A percentile compares a stretch with the other conserved stretches of the same genome.
phyloP scores from a whole-genome alignment of 2,329 filamentous ascomycete species.

The Cladosporium sp. region DNA sequence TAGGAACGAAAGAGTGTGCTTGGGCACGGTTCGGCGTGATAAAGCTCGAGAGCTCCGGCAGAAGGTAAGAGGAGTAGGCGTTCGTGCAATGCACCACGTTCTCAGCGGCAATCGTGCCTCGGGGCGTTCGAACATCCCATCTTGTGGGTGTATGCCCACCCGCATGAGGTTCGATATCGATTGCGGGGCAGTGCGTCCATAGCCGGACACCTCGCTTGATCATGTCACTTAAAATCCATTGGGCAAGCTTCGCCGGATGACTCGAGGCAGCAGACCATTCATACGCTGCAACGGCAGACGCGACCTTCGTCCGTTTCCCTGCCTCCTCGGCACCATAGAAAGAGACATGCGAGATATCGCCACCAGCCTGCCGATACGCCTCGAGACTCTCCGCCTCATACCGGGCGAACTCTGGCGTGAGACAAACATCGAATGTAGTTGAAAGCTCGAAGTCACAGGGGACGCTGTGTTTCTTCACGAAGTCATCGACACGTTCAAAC shows the following conservation, averaged over 20 bases:
- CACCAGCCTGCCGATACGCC: constrained; percentile 44
- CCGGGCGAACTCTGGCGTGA: constrained; percentile 49
- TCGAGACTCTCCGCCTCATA: constrained; percentile 45
- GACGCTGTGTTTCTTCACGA: constrained; percentile 44
- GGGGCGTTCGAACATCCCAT: constrained; percentile 40
- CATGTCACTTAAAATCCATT: constrained; percentile 46
- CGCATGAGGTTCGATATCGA: constrained; percentile 23
- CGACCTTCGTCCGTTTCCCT: constrained; percentile 39
- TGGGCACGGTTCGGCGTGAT: constrained; percentile 48
- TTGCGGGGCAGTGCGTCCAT: constrained; percentile 48
- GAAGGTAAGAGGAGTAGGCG: constrained; percentile 41
- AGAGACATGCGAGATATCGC: constrained; percentile 46
- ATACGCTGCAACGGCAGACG: constrained; percentile 47
- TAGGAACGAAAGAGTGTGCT: constrained; percentile 47
- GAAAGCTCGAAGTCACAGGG: constrained; percentile 50
- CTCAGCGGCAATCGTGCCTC: constrained; percentile 35
- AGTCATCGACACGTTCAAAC: constrained; percentile 42
- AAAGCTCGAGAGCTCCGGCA: constrained; percentile 39
- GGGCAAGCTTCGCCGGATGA: constrained; percentile 52
- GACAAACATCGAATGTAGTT: constrained; percentile 51
- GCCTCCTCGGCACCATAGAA: constrained; percentile 45
- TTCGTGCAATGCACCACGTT: constrained; percentile 45
- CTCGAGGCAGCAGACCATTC: constrained; percentile 54
- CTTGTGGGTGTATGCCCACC: background rate
- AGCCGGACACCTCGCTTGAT: constrained; percentile 43